phyloP scores from a whole-genome alignment of 495 filamentous ascomycete genomes.

The Penicillium paxilli region DNA sequence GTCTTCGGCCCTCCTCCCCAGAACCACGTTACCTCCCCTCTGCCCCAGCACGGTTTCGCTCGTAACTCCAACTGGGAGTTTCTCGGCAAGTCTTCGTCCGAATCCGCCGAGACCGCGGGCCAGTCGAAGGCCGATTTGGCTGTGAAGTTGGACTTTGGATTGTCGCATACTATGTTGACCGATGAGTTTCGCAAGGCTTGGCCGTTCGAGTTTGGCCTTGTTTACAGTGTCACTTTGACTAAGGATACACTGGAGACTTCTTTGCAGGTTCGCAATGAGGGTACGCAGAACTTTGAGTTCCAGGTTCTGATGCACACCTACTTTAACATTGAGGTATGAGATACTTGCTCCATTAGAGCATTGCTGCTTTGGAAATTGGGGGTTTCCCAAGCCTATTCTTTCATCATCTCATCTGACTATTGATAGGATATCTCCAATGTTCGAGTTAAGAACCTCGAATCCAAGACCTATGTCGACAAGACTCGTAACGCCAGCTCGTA shows the following conservation, averaged over 20 bases:
- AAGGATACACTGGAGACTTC: slow-evolving; percentile 74
- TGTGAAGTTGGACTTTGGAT: slow-evolving; percentile 93
- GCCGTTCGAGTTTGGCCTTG: slow-evolving; percentile 82
- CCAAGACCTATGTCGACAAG: slow-evolving; percentile 79
- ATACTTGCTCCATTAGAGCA: background rate
- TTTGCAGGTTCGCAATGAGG: slow-evolving; percentile 81
- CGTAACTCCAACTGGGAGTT: slow-evolving; percentile 73
- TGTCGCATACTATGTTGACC: slow-evolving; percentile 68
- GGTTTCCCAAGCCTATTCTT: no score
- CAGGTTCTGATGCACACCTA: slow-evolving; percentile 93
- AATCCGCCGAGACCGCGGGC: slow-evolving; percentile 59
- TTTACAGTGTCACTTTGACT: slow-evolving; percentile 87
- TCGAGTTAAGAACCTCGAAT: slow-evolving; percentile 69
- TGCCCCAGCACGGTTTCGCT: slow-evolving; percentile 96
- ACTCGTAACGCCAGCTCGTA: slow-evolving; percentile 58
- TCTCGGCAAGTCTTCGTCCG: slow-evolving; percentile 65
- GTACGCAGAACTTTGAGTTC: slow-evolving; percentile 78
- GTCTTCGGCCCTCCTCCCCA: slow-evolving; percentile 84
- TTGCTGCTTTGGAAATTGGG: no score
- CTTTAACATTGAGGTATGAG: slow-evolving; percentile 70
- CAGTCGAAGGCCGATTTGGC: slow-evolving; percentile 54
- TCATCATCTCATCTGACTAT: background rate
- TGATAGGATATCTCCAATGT: slow-evolving; percentile 71
- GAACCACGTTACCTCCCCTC: slow-evolving; percentile 66
- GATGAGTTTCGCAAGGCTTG: slow-evolving; percentile 64